Evolutionary conservation across 2,329 filamentous ascomycete genomes (phyloP), one percentile per base, ranked within the genome.

Genomic region (Decorospora gaudefroyi): DNA sequence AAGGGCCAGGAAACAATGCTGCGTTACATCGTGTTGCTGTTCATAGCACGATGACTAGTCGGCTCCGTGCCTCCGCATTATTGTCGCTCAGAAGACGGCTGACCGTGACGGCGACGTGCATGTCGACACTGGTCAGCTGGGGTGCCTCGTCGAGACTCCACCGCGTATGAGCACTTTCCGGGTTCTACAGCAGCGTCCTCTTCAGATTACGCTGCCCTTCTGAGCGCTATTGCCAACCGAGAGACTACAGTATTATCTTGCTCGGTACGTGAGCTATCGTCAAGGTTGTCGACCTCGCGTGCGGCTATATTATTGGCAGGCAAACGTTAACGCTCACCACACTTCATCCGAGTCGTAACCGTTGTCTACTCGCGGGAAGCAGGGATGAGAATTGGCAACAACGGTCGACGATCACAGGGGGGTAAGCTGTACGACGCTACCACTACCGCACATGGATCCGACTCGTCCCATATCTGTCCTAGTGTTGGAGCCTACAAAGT

Each of bases 401-500:
- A 60, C 62, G 55, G 62, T 40, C 39, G 63, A 50, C 59, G 57
- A 66, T 68, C 62, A 58, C 59, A 62, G 53, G 57, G 61, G n/a
- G 52, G 51, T 39, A 53, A 55, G 54, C 55, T 49, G 59, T 59
- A 54, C 46, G 47, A 57, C 58, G 54, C 63, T 63, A 53, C 51
- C 58, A 53, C 63, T 63, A 53, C 51, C 49, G 54, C 38, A 55
- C 55, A 57, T 55, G 59, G 55, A 59, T 61, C 59, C 62, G 58
- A 64, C 55, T 65, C 61, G 62, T 65, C 55, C 60, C 59, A 62
- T 52, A 51, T 50, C 39, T 48, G 28, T 21, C 43, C 32, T 50
- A 55, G 49, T 48, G 42, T 43, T 42, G 22, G 38, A 53, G 36
- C 18, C 45, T 57, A 46, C 40, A 52, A 46, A 47, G 22, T 46